A percentile compares a stretch with the other conserved stretches of the same genome.
phyloP scores from a whole-genome alignment of 2,329 filamentous ascomycete genomes.

The Paecilomyces dactylethromorphus region DNA sequence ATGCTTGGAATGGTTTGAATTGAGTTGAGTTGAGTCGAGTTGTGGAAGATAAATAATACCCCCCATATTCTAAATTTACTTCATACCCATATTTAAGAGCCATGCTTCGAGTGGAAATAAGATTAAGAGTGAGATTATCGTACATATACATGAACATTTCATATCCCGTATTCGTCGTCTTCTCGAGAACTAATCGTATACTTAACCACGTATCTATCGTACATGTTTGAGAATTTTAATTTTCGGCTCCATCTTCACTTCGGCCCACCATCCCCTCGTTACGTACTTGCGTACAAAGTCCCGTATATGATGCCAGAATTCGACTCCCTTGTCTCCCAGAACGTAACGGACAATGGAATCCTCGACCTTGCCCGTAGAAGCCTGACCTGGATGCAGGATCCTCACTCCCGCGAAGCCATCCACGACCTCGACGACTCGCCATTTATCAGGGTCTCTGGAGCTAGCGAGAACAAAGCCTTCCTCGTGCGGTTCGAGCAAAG shows the following conservation, averaged over 20 bases:
- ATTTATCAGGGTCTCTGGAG: slow-evolving; percentile 40
- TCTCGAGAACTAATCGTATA: neutral
- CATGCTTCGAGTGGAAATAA: neutral
- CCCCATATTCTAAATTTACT: neutral
- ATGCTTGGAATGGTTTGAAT: slow-evolving; percentile 39
- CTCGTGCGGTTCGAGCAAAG: slow-evolving; percentile 43
- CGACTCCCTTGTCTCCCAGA: slow-evolving; percentile 24
- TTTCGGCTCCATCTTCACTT: slow-evolving; percentile 48
- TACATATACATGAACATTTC: neutral
- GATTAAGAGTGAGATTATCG: neutral
- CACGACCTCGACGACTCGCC: slow-evolving; percentile 46
- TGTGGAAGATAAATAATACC: neutral
- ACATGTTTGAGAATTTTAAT: slow-evolving; percentile 44
- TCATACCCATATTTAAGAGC: neutral
- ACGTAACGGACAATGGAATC: slow-evolving; percentile 26
- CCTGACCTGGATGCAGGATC: slow-evolving; percentile 39
- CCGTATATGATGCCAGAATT: slow-evolving; percentile 19
- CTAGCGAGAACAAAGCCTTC: slow-evolving; percentile 15
- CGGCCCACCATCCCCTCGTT: slow-evolving; percentile 49
- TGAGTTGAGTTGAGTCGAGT: neutral
- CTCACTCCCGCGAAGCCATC: slow-evolving; percentile 46
- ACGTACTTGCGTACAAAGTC: slow-evolving; percentile 19
- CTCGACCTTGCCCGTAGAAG: slow-evolving; percentile 19
- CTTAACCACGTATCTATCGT: neutral
- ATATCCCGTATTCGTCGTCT: neutral